These are phyloP conservation scores for Thinopyrum elongatum DNA, from an alignment of 176 grass and related monocot genomes.

Conservation along the genomic window DNA sequence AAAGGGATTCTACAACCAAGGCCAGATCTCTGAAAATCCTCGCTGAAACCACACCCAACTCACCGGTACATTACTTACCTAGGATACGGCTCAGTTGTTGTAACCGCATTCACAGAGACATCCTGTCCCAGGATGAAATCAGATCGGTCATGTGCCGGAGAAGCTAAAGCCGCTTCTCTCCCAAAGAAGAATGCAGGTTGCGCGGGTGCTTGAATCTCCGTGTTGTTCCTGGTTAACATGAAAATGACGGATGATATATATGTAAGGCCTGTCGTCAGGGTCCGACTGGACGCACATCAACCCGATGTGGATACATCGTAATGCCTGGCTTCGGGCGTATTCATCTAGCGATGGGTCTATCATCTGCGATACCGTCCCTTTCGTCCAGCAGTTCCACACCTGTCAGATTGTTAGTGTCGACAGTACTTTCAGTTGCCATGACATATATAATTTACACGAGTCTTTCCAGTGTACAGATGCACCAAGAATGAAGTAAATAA, in stretches of 20 bases:
- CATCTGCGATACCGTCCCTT: slow-evolving; percentile 23
- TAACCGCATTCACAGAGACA: slow-evolving; percentile 36
- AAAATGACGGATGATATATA: slow-evolving; percentile 57
- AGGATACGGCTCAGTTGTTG: slow-evolving; percentile 32
- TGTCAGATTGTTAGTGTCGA: not conserved
- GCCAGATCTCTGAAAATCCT: too few relatives aligned
- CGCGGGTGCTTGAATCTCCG: slow-evolving; percentile 30
- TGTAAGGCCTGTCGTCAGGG: slow-evolving; percentile 44
- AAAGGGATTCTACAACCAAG: too few relatives aligned
- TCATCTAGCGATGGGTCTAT: slow-evolving; percentile 20
- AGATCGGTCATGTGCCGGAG: not conserved
- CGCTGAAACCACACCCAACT: too few relatives aligned
- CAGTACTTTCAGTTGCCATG: not conserved
- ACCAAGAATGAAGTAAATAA: not conserved
- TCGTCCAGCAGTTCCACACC: slow-evolving; percentile 42
- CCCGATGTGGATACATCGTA: slow-evolving; percentile 37
- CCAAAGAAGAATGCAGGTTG: slow-evolving; percentile 50
- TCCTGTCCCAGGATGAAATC: not conserved
- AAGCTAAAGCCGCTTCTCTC: slow-evolving; percentile 4
- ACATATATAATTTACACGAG: not conserved
- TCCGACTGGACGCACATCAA: slow-evolving; percentile 40
- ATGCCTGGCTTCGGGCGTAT: not conserved
- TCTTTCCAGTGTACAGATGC: not conserved
- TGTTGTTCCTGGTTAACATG: slow-evolving; percentile 58
- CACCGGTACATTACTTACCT: not conserved